Evolutionary conservation across 257 asterid genomes (phyloP).

Genomic region (Eucommia ulmoides): DNA sequence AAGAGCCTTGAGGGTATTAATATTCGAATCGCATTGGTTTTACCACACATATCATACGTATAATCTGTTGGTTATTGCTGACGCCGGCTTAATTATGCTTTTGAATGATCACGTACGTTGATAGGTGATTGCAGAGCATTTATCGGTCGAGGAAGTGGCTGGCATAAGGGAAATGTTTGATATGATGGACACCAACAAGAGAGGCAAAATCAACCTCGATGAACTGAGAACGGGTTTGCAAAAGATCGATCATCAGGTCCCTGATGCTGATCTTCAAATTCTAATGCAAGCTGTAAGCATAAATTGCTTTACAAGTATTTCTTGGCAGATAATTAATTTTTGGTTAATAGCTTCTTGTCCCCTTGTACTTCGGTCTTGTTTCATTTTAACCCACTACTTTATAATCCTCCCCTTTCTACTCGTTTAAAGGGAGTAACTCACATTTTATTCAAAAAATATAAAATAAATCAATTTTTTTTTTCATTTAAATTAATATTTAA

Average conservation of each 20-base stretch:
- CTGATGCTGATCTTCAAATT: slow-evolving; percentile 54
- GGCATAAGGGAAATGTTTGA: slow-evolving; percentile 62
- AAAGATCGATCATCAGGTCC: slow-evolving; percentile 53
- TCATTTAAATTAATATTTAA: no score
- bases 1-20: slow-evolving; percentile 47
- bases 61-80: background rate
- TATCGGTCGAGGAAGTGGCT: slow-evolving; percentile 66
- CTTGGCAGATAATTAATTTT: no score
- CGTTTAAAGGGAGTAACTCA: no score
- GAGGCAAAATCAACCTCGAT: slow-evolving; percentile 36
- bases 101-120: slow-evolving; percentile 8
- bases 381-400: no score
- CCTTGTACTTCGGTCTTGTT: no score
- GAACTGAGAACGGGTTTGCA: slow-evolving; percentile 47
- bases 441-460: no score
- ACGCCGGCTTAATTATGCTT: background rate
- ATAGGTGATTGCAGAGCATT: slow-evolving; percentile 61
- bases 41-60: background rate
- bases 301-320: no score
- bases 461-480: no score
- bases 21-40: background rate
- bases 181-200: slow-evolving; percentile 45
- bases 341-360: no score
- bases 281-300: slow-evolving; percentile 66
- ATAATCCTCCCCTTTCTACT: no score